A percentile compares a stretch with the other conserved stretches of the same genome.
phyloP scores from a whole-genome alignment of 768 basidiomycete species.

The Leccinum disarticulatum region DNA sequence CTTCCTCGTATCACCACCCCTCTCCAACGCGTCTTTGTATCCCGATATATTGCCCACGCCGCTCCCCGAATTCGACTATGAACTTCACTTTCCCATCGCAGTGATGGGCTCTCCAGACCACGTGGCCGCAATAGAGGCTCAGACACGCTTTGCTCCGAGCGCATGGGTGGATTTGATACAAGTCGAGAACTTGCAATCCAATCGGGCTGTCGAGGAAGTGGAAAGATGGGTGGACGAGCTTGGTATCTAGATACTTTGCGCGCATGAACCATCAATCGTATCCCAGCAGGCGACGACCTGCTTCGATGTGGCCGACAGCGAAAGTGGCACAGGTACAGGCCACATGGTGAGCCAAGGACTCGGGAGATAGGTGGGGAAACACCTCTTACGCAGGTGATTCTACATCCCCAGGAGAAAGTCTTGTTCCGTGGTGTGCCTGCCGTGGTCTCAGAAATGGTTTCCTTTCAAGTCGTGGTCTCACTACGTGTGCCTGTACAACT shows the following conservation, averaged over 20 bases:
- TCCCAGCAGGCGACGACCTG: not conserved
- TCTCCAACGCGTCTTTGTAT: slow-evolving; percentile 38
- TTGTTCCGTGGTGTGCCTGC: not conserved
- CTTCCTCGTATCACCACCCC: slow-evolving; percentile 58
- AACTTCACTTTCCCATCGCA: slow-evolving; percentile 60
- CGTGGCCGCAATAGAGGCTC: slow-evolving; percentile 33
- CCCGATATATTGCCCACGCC: slow-evolving; percentile 34
- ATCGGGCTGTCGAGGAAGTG: slow-evolving; percentile 40
- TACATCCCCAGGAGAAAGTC: not conserved
- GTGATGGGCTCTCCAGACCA: slow-evolving; percentile 42
- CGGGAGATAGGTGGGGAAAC: not conserved
- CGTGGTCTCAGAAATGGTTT: not conserved
- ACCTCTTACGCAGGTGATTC: not conserved
- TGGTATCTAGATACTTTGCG: slow-evolving; percentile 39
- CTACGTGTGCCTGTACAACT: not conserved
- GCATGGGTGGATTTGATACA: slow-evolving; percentile 39
- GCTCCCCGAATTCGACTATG: slow-evolving; percentile 56
- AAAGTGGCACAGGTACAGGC: not conserved
- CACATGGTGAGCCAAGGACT: not conserved
- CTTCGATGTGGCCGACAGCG: not conserved
- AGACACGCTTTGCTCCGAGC: slow-evolving; percentile 43
- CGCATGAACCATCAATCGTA: not conserved
- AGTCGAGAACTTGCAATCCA: slow-evolving; percentile 37
- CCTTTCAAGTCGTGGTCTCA: not conserved
- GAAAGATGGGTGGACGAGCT: slow-evolving; percentile 57